These are phyloP conservation scores for Tetrapisispora arboricola DNA, from an alignment of 805 yeast species.

Conservation along the genomic window DNA sequence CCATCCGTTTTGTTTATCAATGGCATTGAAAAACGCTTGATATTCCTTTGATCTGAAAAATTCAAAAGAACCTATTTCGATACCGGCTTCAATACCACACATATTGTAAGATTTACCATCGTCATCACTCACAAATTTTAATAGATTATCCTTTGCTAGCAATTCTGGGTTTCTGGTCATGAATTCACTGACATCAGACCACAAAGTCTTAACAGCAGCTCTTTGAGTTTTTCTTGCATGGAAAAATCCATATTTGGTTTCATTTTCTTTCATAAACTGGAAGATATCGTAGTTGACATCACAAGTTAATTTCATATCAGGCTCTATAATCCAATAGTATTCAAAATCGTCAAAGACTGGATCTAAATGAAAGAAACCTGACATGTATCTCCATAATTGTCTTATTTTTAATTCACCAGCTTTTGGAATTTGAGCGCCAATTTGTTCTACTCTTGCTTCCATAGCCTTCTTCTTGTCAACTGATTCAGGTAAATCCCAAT, in stretches of 20 bases:
- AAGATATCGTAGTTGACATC: conserved; percentile 68
- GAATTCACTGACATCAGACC: conserved; percentile 60
- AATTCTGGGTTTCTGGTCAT: conserved; percentile 47
- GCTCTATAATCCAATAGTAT: conserved; percentile 73
- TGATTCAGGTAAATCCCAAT: conserved; percentile 49
- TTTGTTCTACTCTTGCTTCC: conserved; percentile 34
- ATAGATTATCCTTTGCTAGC: conserved; percentile 43
- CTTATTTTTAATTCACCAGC: conserved; percentile 56
- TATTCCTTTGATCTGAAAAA: conserved; percentile 63
- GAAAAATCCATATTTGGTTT: conserved; percentile 65
- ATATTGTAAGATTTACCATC: conserved; percentile 36
- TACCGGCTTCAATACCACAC: conserved; percentile 84
- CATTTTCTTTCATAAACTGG: conserved; percentile 58
- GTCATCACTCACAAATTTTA: conserved; percentile 36
- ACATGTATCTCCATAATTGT: conserved; percentile 75
- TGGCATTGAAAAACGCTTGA: conserved; percentile 44
- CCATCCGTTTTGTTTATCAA: conserved; percentile 67
- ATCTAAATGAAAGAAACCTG: conserved; percentile 51
- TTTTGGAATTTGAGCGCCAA: conserved; percentile 42
- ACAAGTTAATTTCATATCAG: conserved; percentile 47
- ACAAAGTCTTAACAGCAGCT: conserved; percentile 47
- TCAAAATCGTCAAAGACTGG: conserved; percentile 50
- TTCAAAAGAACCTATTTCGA: conserved; percentile 77
- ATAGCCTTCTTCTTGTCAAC: conserved; percentile 39
- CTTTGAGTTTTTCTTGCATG: conserved; percentile 65